These are phyloP conservation scores for Casaregolazyma suthepensis DNA, from an alignment of 1,139 yeast genomes.

Conservation along the genomic window DNA sequence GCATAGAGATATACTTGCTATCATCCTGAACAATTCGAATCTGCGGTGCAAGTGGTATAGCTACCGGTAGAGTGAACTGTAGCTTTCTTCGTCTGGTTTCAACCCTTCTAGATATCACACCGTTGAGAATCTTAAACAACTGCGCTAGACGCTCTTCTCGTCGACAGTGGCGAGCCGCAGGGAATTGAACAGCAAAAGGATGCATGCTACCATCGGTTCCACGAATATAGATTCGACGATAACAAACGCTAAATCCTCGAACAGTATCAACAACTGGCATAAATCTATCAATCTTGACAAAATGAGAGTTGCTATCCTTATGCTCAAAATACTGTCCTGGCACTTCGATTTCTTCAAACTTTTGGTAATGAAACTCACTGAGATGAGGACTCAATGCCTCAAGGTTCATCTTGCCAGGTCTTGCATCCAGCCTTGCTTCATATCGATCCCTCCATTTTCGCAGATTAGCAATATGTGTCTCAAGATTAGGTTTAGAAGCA, in stretches of 20 bases:
- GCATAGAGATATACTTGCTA: constrained; percentile 69
- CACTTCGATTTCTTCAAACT: constrained; percentile 93
- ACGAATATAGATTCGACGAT: constrained; percentile 79
- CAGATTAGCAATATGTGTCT: constrained; percentile 73
- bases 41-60: constrained; percentile 92
- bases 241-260: constrained; percentile 89
- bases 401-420: constrained; percentile 70
- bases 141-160: constrained; percentile 94
- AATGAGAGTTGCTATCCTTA: constrained; percentile 79
- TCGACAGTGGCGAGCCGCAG: constrained; percentile 96
- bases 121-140: constrained; percentile 80
- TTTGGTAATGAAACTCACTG: constrained; percentile 96
- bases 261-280: constrained; percentile 83
- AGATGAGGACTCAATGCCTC: constrained; percentile 92
- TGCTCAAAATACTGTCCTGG: constrained; percentile 85
- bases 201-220: constrained; percentile 93
- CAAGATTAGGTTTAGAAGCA: constrained; percentile 79
- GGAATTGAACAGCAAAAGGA: constrained; percentile 93
- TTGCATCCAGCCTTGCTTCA: constrained; percentile 77
- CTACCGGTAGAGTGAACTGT: constrained; percentile 81
- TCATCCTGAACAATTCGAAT: constrained; percentile 88
- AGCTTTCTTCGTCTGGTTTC: constrained; percentile 84
- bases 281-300: constrained; percentile 88
- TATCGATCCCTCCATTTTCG: constrained; percentile 90
- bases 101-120: constrained; percentile 70